Base-by-base conservation (phyloP, 2,329 filamentous ascomycete species). In the Colletotrichum salicis region DNA sequence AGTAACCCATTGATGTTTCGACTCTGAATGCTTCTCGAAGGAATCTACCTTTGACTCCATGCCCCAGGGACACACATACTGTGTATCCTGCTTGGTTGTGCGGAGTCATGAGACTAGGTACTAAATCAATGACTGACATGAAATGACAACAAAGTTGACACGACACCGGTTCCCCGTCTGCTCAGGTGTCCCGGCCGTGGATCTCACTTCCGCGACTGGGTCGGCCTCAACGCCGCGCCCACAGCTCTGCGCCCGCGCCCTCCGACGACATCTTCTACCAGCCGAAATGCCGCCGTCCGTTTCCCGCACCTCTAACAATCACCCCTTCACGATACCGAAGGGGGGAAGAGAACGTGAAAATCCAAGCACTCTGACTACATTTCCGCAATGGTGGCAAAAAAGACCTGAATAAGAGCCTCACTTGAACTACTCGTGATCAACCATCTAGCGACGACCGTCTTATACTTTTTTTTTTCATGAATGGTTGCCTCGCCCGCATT, bases 191-290 rank as follows among this genome's bases (percentile, higher is more conserved):
- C 51, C 60, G 48, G 31, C 55, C 48, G 51, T 56, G 27, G 35
- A 67, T 45, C n/a, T 29, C 57, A 35, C 41, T 52, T 35, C 31
- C 51, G 54, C 59, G 35, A 59, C 65, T 63, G 37, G 57, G 48
- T 64, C 64, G 69, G 69, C 64, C 45, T 52, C 60, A 51, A 22
- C 52, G 10, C 67, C 55, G 67, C 66, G 70, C 65, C 65, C 70
- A 65, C 65, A 72, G 11, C 13, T 64, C 33, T 72, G 56, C 70
- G 60, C 60, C 70, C 70, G 60, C 67, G 67, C 56, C 24, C 29
- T 65, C 70, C 59, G 65, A 48, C 58, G 45, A 67, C 58, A 6
- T 45, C 22, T 62, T 29, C 27, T 52, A 13, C 24, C 35, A 37
- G 35, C 51, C 58, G 31, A 52, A 56, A 52, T 65, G 54, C 61